These are phyloP conservation scores for Bipolaris bicolor DNA, from an alignment of 2,329 filamentous ascomycete species.

Conservation along the genomic window DNA sequence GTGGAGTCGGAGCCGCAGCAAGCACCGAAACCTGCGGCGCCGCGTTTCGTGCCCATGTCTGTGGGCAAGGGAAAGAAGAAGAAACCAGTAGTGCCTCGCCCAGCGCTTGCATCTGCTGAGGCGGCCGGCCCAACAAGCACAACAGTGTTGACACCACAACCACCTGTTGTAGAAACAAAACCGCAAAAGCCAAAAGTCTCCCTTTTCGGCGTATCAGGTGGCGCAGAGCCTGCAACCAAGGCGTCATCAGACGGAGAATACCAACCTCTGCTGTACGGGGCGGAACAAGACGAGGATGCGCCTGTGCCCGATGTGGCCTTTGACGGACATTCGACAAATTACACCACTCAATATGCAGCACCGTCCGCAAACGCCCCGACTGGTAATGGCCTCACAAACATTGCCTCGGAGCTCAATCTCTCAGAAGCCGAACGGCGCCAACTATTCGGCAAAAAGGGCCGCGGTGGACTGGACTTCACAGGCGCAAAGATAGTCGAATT, in stretches of 20 bases:
- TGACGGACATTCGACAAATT: conserved; percentile 3
- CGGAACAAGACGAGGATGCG: conserved; percentile 27
- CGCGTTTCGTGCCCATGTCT: conserved; percentile 85
- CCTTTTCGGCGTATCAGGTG: conserved; percentile 68
- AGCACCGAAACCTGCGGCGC: conserved; percentile 75
- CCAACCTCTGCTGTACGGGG: conserved; percentile 47
- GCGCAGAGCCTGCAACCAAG: conserved; percentile 39
- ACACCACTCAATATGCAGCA: conserved; percentile 18
- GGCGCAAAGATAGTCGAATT: conserved; percentile 78
- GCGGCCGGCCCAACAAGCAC: conserved; percentile 5
- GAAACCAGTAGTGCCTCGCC: conserved; percentile 22
- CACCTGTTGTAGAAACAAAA: conserved; percentile 26
- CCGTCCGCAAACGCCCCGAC: conserved; percentile 18
- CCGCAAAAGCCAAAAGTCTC: conserved; percentile 66
- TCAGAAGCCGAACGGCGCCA: conserved; percentile 78
- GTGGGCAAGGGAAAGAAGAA: conserved; percentile 73
- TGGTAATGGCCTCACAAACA: conserved; percentile 67
- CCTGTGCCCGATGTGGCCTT: conserved; percentile 23
- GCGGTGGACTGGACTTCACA: conserved; percentile 53
- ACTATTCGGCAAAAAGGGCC: conserved; percentile 75
- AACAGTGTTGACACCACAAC: conserved; percentile 7
- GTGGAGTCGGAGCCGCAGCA: conserved; percentile 52
- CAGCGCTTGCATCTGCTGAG: conserved; percentile 9
- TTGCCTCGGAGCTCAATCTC: conserved; percentile 80
- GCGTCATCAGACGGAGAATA: conserved; percentile 38